Base-by-base conservation (phyloP, 768 basidiomycete genomes). In the Candolleomyces aberdarensis region DNA sequence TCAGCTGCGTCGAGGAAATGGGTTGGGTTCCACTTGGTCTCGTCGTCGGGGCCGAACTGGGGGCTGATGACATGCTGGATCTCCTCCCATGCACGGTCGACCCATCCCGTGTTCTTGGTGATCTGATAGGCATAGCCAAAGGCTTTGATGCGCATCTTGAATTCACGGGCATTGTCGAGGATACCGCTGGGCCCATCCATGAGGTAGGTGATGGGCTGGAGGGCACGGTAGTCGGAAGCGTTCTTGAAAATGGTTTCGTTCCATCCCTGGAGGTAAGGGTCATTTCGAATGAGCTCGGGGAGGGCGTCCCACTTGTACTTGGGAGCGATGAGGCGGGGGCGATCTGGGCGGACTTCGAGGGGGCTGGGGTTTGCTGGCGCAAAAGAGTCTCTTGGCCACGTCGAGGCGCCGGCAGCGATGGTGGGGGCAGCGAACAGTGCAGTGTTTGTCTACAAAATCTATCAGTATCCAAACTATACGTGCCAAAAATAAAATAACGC, bases 1-100 rank as follows among this genome's bases (percentile, higher is more conserved):
- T 98, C 96, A n/a, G 88, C 95, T 19, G 85, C 78, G 71, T 96
- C 96, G 50, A 98, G 87, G 84, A 98, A 98, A 75, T 99, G 97
- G 1, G 51, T 63, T 5, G 87, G 80, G 75, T 98, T 97, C 96
- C 96, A 99, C 68, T 78, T 85, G 46, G 58, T 61, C 59, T 84
- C 81, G 56, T 77, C 77, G 57, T 75, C 74, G 3, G 84, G 79
- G 19, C 94, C 94, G 71, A 92, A 98, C 6, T 90, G 88, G 54
- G 87, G 86, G 31, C 89, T 90, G 69, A 89, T 91, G 91, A 90
- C 62, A 32, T 50, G 52, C 75, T 86, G 80, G 40, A 99, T 75
- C 74, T 99, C 97, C 9, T 69, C 70, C 87, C 87, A 97, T 14
- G 87, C 80, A 56, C 94, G 84, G 69, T 98, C 92, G 7, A 87